A percentile compares a stretch with the other conserved stretches of the same genome.
Conservation (phyloP, 345 rosid species). For the Abelmoschus esculentus region DNA sequence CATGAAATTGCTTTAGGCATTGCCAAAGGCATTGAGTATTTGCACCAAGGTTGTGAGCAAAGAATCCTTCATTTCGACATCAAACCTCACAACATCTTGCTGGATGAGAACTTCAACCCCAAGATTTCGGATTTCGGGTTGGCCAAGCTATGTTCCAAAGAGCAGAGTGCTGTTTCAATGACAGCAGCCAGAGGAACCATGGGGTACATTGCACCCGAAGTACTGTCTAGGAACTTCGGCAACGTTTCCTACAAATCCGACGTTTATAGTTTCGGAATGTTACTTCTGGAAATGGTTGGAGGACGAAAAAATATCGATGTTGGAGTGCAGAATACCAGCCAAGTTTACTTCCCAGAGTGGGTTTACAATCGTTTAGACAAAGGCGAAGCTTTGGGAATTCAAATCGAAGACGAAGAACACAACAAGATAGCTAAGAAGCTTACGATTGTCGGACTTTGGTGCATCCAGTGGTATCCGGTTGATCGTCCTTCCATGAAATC, state of each 20-base stretch:
- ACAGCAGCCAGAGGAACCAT: conserved; percentile 12
- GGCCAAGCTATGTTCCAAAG: conserved; percentile 19
- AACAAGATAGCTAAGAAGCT: conserved; percentile 17
- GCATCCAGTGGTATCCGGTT: conserved; percentile 21
- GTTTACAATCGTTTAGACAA: conserved; percentile 11
- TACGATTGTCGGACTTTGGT: conserved; percentile 15
- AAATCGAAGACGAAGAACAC: conserved; percentile 8
- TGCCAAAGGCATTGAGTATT: conserved; percentile 11
- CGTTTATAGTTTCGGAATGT: conserved; percentile 12
- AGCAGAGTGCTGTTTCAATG: conserved; percentile 15
- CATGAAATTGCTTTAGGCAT: conserved; percentile 6
- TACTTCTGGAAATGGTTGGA: conserved; percentile 25
- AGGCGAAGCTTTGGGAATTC: conserved; percentile 4
- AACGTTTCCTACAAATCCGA: conserved; percentile 6
- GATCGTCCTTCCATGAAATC: conserved; percentile 21
- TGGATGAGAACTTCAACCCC: conserved; percentile 11
- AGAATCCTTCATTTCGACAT: conserved; percentile 20
- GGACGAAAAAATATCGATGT: conserved; percentile 17
- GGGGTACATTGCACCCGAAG: conserved; percentile 27
- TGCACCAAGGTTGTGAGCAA: conserved; percentile 18
- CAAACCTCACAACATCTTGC: conserved; percentile 14
- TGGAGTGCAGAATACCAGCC: not conserved
- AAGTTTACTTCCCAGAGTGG: conserved; percentile 19
- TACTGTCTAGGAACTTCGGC: conserved; percentile 12
- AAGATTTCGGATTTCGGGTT: conserved; percentile 23